Evolutionary conservation across 139 green algal species (phyloP), one percentile per base, ranked within the genome.

Genomic region (Edaphochlamys debaryana): DNA sequence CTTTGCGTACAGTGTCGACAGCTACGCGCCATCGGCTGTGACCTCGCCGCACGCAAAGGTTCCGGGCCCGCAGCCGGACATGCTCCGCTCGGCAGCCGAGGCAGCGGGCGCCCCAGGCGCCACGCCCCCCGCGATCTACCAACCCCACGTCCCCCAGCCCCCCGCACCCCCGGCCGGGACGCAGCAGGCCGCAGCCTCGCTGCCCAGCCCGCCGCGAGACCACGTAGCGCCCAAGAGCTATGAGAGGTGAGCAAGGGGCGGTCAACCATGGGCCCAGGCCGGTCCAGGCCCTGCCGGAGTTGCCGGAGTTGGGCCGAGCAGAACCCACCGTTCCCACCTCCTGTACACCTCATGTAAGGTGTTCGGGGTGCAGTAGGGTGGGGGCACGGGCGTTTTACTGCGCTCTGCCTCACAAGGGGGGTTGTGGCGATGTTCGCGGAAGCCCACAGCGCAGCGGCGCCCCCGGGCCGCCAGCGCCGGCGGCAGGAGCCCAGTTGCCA

Each of bases 211-310:
- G 3, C 75, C 75, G 0, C 75, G 75, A 5, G 75, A 81, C n/a
- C 75, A 81, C n/a, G 75, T 81, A 1, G 75, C 75, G 4, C 60
- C 75, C 32, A 81, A 81, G 32, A 27, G 60, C 0, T 81, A 81
- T 19, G 75, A 81, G 36, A 81, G 75, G 75, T 81, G 67, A 1
- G 74, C n/a, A n/a, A n/a, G n/a, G n/a, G n/a, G n/a, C n/a, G n/a
- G n/a, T n/a, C n/a, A n/a, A n/a, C n/a, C n/a, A n/a, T n/a, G n/a
- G n/a, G n/a, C n/a, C n/a, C n/a, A n/a, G n/a, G n/a, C n/a, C n/a
- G n/a, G n/a, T n/a, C n/a, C n/a, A n/a, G n/a, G n/a, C n/a, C n/a
- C n/a, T n/a, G n/a, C n/a, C n/a, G n/a, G n/a, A n/a, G n/a, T n/a
- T n/a, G n/a, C n/a, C n/a, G n/a, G n/a, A n/a, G n/a, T n/a, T n/a